phyloP scores from a whole-genome alignment of 2,329 filamentous ascomycete genomes.

The Penicillium vulpinum region DNA sequence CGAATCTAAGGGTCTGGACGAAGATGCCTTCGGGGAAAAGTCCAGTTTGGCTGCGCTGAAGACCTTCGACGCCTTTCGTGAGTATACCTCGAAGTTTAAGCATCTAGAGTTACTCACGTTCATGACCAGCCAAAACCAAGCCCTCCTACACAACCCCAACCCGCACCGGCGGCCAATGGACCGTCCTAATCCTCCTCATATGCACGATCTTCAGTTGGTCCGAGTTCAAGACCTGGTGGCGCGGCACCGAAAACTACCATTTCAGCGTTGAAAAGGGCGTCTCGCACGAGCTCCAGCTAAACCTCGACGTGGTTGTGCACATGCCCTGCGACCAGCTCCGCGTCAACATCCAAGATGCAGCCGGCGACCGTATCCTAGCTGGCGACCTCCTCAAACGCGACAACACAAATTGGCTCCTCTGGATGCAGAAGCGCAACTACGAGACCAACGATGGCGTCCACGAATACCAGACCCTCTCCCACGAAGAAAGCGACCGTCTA shows the following conservation, averaged over 20 bases:
- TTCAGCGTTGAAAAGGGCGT: slow-evolving; percentile 94
- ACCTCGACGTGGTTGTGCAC: slow-evolving; percentile 85
- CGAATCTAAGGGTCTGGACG: slow-evolving; percentile 67
- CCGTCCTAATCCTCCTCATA: slow-evolving; percentile 73
- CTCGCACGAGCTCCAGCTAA: slow-evolving; percentile 84
- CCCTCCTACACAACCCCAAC: slow-evolving; percentile 85
- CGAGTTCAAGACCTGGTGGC: slow-evolving; percentile 81
- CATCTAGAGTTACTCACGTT: neutral
- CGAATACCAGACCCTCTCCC: slow-evolving; percentile 55
- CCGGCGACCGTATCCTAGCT: slow-evolving; percentile 87
- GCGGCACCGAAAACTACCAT: slow-evolving; percentile 78
- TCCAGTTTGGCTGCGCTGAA: slow-evolving; percentile 61
- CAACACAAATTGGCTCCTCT: slow-evolving; percentile 76
- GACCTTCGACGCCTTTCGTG: slow-evolving; percentile 97
- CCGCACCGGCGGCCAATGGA: slow-evolving; percentile 89
- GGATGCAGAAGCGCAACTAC: slow-evolving; percentile 68
- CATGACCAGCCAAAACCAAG: slow-evolving; percentile 80
- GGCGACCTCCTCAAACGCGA: slow-evolving; percentile 72
- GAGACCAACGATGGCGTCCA: slow-evolving; percentile 57
- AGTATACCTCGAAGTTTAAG: slow-evolving; percentile 42
- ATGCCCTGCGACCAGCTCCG: slow-evolving; percentile 90
- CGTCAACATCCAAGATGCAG: slow-evolving; percentile 94
- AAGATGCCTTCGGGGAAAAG: slow-evolving; percentile 77
- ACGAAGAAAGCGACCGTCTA: slow-evolving; percentile 60
- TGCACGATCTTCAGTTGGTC: slow-evolving; percentile 74